A percentile compares a stretch with the other conserved stretches of the same genome.
Conservation (phyloP, 176 grass and related monocot genomes). For the Zizania latifolia region DNA sequence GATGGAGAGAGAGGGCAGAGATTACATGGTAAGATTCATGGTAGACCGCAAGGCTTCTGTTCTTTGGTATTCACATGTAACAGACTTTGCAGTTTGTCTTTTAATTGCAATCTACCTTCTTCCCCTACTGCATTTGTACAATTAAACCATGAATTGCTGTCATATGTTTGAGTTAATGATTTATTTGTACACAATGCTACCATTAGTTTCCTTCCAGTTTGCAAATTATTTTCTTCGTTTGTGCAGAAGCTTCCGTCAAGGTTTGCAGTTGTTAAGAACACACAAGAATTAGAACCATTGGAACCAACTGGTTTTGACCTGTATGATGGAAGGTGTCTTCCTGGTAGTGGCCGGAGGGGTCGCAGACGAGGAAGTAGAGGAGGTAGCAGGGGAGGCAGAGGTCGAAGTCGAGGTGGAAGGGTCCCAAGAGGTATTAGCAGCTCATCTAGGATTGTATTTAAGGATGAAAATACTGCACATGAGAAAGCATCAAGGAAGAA, state of each 20-base stretch:
- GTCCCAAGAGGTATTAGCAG: constrained; percentile 57
- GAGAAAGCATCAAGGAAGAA: constrained; percentile 56
- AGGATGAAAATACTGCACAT: constrained; percentile 35
- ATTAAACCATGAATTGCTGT: background rate
- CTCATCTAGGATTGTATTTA: constrained; percentile 39
- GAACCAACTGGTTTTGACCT: constrained; percentile 48
- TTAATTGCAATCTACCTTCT: background rate
- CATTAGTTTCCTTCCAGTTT: background rate
- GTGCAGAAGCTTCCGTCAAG: constrained; percentile 78
- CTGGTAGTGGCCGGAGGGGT: constrained; percentile 58
- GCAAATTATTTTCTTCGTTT: constrained; percentile 3
- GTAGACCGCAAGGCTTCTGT: background rate
- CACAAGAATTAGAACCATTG: constrained; percentile 42
- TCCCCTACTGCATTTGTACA: background rate
- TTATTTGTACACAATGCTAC: background rate
- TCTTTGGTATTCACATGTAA: background rate
- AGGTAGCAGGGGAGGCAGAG: constrained; percentile 55
- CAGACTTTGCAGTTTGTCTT: background rate
- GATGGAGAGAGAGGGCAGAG: constrained; percentile 52
- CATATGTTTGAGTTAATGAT: constrained; percentile 15
- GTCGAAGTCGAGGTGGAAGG: constrained; percentile 77
- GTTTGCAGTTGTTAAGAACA: constrained; percentile 55
- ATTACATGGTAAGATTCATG: constrained; percentile 54
- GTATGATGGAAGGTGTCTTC: constrained; percentile 46
- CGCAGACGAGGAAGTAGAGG: constrained; percentile 77